Conservation (phyloP, 78 protist species). For the Cavenderia fasciculata region DNA sequence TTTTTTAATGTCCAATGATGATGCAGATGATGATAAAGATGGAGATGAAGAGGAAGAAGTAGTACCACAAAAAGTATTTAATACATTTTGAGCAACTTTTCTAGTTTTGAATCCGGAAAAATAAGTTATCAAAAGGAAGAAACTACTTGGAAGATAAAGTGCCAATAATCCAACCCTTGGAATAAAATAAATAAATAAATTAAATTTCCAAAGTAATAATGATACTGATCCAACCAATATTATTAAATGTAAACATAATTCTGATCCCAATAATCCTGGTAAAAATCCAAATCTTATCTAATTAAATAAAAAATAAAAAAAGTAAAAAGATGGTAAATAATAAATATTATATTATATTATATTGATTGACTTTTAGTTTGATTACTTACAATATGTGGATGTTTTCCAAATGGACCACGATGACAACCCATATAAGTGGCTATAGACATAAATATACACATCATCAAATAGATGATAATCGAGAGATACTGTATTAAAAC, state of each 20-base stretch:
- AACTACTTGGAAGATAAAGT: background rate
- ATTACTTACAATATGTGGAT: too few relatives aligned
- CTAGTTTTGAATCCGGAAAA: background rate
- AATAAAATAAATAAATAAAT: background rate
- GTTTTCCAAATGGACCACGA: too few relatives aligned
- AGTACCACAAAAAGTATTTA: background rate
- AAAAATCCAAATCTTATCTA: constrained; percentile 6
- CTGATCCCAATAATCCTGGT: background rate
- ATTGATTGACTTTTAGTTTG: too few relatives aligned
- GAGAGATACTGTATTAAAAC: too few relatives aligned
- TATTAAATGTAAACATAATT: background rate
- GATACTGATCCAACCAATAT: background rate
- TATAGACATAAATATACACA: too few relatives aligned
- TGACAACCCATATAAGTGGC: too few relatives aligned
- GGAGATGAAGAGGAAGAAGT: too few relatives aligned
- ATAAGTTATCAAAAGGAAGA: background rate
- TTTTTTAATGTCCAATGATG: background rate
- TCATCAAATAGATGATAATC: too few relatives aligned
- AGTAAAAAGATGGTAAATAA: too few relatives aligned
- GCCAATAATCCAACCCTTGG: background rate
- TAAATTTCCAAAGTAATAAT: background rate
- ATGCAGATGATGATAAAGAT: too few relatives aligned
- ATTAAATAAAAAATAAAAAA: background rate
- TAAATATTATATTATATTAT: too few relatives aligned
- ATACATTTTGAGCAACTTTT: background rate